These are phyloP conservation scores for Fusarium compactum DNA, from an alignment of 2,329 filamentous ascomycete species.

Conservation along the genomic window DNA sequence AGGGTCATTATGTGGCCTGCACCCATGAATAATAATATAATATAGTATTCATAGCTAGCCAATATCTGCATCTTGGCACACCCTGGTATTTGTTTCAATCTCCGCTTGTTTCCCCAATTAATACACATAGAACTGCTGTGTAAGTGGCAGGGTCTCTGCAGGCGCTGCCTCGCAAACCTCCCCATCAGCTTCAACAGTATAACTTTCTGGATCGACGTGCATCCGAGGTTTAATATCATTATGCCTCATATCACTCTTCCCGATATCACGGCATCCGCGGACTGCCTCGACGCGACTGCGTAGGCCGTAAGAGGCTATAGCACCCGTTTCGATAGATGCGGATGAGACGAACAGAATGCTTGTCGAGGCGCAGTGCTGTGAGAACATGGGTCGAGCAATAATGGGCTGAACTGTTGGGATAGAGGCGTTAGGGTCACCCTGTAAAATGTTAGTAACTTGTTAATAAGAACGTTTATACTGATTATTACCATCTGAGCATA, in stretches of 20 bases:
- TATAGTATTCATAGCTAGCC: neutral
- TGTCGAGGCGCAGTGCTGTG: constrained; percentile 75
- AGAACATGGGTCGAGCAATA: constrained; percentile 88
- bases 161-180: constrained; percentile 79
- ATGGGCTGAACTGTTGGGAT: constrained; percentile 91
- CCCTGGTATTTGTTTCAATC: constrained; percentile 1
- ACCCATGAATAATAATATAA: constrained; percentile 11
- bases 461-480: neutral
- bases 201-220: constrained; percentile 91
- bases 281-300: constrained; percentile 85
- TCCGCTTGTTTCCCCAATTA: constrained; percentile 52
- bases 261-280: constrained; percentile 77
- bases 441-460: constrained; percentile 10
- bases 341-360: constrained; percentile 87
- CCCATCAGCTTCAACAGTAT: constrained; percentile 88
- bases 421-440: constrained; percentile 84
- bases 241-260: constrained; percentile 91
- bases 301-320: constrained; percentile 78
- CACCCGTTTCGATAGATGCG: constrained; percentile 74
- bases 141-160: constrained; percentile 76
- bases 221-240: constrained; percentile 88
- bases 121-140: constrained; percentile 83
- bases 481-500: constrained; percentile 81
- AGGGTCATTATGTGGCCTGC: neutral
- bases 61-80: constrained; percentile 1